A percentile compares a stretch with the other conserved stretches of the same genome.
Evolutionary conservation across 768 basidiomycete genomes (phyloP).

Genomic region (Cystofilobasidium bisporidii): DNA sequence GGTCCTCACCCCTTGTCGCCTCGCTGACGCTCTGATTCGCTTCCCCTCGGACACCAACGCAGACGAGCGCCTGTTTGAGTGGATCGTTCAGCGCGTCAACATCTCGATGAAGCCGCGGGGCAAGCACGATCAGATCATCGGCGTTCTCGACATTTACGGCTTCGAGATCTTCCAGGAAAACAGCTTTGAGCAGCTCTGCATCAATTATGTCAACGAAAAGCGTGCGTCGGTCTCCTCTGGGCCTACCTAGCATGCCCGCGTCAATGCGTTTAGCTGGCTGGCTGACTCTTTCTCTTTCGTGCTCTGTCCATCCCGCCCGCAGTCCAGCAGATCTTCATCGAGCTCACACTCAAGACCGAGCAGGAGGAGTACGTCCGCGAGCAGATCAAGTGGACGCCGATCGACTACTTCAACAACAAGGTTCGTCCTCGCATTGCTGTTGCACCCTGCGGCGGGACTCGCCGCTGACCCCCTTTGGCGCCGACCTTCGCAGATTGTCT

Average conservation of each 20-base stretch:
- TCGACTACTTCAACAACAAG: slow-evolving; percentile 98
- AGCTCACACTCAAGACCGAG: slow-evolving; percentile 95
- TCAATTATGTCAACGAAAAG: slow-evolving; percentile 99
- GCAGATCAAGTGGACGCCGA: slow-evolving; percentile 98
- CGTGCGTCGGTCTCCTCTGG: slow-evolving; percentile 31
- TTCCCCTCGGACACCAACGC: background rate
- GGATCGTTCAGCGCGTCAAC: slow-evolving; percentile 96
- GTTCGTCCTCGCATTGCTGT: background rate
- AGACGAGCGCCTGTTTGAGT: slow-evolving; percentile 48
- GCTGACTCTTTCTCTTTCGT: too few species aligned
- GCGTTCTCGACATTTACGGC: slow-evolving; percentile 86
- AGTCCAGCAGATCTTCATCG: slow-evolving; percentile 68
- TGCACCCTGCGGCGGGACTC: too few species aligned
- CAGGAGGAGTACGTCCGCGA: slow-evolving; percentile 98
- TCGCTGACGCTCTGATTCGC: background rate
- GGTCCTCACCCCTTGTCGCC: background rate
- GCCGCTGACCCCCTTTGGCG: background rate
- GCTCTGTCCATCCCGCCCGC: background rate
- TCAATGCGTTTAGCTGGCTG: background rate
- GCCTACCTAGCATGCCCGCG: background rate
- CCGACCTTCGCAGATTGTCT: slow-evolving; percentile 53
- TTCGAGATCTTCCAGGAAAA: slow-evolving; percentile 99
- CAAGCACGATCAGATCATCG: slow-evolving; percentile 68
- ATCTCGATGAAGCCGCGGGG: slow-evolving; percentile 85
- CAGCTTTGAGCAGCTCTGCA: slow-evolving; percentile 91